A percentile compares a stretch with the other conserved stretches of the same genome.
phyloP scores from a whole-genome alignment of 805 yeast genomes.

The Wickerhamomyces alni region DNA sequence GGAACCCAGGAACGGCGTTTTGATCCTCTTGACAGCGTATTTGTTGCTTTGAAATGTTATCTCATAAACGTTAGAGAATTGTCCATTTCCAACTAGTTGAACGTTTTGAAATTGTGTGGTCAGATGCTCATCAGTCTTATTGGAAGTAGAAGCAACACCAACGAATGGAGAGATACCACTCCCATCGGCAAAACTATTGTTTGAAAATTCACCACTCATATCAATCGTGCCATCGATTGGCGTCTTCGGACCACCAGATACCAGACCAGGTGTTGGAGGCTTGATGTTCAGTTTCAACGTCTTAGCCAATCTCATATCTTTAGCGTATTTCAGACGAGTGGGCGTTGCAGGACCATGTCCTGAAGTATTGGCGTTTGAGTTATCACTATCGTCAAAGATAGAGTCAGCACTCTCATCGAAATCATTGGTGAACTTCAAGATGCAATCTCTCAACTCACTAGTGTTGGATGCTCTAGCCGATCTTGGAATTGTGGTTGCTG shows the following conservation, averaged over 20 bases:
- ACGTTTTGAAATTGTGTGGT: slow-evolving; percentile 54
- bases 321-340: slow-evolving; percentile 27
- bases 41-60: slow-evolving; percentile 60
- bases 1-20: slow-evolving; percentile 51
- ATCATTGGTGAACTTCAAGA: slow-evolving; percentile 33
- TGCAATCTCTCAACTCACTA: slow-evolving; percentile 34
- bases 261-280: slow-evolving; percentile 15
- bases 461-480: slow-evolving; percentile 29
- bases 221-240: slow-evolving; percentile 20
- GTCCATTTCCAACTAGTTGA: slow-evolving; percentile 72
- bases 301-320: slow-evolving; percentile 12
- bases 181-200: slow-evolving; percentile 17
- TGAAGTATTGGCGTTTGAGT: background rate
- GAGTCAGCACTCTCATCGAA: slow-evolving; percentile 32
- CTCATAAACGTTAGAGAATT: slow-evolving; percentile 83
- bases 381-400: slow-evolving; percentile 18
- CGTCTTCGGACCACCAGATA: slow-evolving; percentile 23
- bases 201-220: slow-evolving; percentile 13
- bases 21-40: slow-evolving; percentile 86
- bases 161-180: slow-evolving; percentile 12
- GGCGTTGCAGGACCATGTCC: slow-evolving; percentile 38
- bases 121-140: slow-evolving; percentile 34
- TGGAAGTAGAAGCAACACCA: slow-evolving; percentile 9
- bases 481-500: slow-evolving; percentile 13
- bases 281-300: slow-evolving; percentile 9